A percentile compares a stretch with the other conserved stretches of the same genome.
Evolutionary conservation across 169 alveolate species (phyloP).

Genomic region (Plasmodium vivax): DNA sequence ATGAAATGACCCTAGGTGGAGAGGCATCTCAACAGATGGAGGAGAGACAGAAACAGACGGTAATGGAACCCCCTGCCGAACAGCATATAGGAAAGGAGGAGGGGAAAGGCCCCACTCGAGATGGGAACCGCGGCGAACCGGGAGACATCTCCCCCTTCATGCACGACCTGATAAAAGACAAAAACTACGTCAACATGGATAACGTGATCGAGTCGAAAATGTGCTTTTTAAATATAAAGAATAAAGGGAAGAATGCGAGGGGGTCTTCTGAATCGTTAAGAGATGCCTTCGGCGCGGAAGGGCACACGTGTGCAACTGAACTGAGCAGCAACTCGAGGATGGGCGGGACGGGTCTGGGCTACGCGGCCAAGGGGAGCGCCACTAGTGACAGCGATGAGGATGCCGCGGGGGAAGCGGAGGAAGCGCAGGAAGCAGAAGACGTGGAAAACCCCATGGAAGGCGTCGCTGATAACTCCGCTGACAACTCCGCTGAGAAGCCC

Average conservation of each 20-base stretch:
- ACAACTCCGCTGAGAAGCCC: background rate
- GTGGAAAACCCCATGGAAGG: background rate
- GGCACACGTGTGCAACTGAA: background rate
- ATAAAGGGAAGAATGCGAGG: background rate
- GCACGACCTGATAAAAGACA: slow-evolving; percentile 20
- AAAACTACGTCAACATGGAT: slow-evolving; percentile 18
- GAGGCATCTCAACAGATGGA: background rate
- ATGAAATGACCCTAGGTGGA: background rate
- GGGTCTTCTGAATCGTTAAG: slow-evolving; percentile 4
- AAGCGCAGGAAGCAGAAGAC: background rate
- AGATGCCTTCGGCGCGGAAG: background rate
- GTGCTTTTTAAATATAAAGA: slow-evolving; percentile 4
- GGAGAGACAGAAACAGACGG: background rate
- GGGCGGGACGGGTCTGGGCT: background rate
- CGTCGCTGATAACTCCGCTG: background rate
- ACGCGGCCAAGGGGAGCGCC: background rate
- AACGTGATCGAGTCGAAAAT: slow-evolving; percentile 13
- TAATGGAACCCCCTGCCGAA: background rate
- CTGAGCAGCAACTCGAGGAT: background rate
- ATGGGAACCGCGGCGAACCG: background rate
- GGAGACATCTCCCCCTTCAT: background rate
- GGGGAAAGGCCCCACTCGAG: background rate
- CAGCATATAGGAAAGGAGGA: background rate
- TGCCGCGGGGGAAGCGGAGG: background rate
- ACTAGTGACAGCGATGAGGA: background rate